A percentile compares a stretch with the other conserved stretches of the same genome.
Conservation (phyloP, 345 rosid genomes). For the Syzygium jambos region DNA sequence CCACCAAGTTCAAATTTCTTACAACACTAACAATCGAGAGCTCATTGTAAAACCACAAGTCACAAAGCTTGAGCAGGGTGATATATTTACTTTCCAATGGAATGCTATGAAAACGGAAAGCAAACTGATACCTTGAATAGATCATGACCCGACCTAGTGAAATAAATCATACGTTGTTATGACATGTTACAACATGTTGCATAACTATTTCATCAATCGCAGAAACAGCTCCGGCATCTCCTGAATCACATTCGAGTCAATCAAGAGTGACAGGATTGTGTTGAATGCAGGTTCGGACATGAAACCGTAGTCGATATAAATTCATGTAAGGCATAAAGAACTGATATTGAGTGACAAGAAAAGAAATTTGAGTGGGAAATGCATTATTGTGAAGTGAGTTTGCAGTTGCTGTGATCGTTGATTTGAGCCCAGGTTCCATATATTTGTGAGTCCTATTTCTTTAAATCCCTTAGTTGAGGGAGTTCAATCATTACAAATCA, state of each 20-base stretch:
- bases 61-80: background rate
- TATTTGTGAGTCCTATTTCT: background rate
- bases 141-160: background rate
- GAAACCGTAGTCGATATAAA: background rate
- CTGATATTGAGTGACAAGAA: background rate
- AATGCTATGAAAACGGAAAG: background rate
- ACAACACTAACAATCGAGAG: background rate
- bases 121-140: background rate
- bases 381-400: background rate
- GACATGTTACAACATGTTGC: background rate
- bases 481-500: background rate
- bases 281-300: background rate
- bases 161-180: background rate
- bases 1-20: background rate
- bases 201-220: background rate
- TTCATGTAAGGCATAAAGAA: background rate
- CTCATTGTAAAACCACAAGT: background rate
- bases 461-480: background rate
- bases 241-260: background rate
- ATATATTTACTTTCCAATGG: background rate
- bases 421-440: background rate
- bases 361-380: background rate
- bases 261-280: background rate
- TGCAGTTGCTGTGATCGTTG: background rate
- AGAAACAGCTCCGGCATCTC: background rate